Evolutionary conservation across 2,329 filamentous ascomycete species (phyloP), one percentile per base, ranked within the genome.

Genomic region (Drechslerella dactyloides): DNA sequence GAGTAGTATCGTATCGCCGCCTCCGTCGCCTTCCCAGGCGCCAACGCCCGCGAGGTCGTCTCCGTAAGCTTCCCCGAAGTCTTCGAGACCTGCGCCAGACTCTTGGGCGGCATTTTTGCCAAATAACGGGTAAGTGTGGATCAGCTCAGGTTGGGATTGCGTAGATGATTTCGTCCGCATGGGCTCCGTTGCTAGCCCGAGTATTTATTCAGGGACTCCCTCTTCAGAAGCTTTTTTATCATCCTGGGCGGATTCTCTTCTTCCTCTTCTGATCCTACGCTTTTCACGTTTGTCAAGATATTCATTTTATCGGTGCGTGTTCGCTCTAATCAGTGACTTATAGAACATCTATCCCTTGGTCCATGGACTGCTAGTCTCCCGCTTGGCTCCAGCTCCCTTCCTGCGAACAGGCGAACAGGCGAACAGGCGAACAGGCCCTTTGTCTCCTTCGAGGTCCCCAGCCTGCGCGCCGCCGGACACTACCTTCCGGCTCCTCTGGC

Each of bases 51-150:
- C 27, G 27, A 33, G 27, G 44, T 21, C 44, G 44, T 11, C 21
- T 48, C 44, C 44, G 44, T 48, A 48, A 48, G 44, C 44, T 48
- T 48, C 19, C 15, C 40, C 5, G 15, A 17, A 44, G 27, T n/a
- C 27, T 33, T 33, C 27, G 27, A 33, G 27, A 33, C 27, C 27
- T 44, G 40, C 17, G 40, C 3, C 40, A 19, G 17, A 46, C 15
- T n/a, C 24, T 23, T 35, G 50, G 35, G 30, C 21, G 33, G 55
- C 46, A 53, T 70, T 70, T 70, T 70, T 59, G 46, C 27, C 59
- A 64, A 70, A 64, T 63, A 58, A 55, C 65, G 65, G 65, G 65
- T 70, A 70, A 63, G 65, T 63, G 59, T 46, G 57, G 46, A 62
- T 61, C 55, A 62, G 44, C 37, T 60, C 57, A n/a, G n/a, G 35